Percentiles rank a stretch among this genome's conserved stretches.
Conservation (phyloP, 2,329 filamentous ascomycete species). For the Penicillium aurantiogriseum region DNA sequence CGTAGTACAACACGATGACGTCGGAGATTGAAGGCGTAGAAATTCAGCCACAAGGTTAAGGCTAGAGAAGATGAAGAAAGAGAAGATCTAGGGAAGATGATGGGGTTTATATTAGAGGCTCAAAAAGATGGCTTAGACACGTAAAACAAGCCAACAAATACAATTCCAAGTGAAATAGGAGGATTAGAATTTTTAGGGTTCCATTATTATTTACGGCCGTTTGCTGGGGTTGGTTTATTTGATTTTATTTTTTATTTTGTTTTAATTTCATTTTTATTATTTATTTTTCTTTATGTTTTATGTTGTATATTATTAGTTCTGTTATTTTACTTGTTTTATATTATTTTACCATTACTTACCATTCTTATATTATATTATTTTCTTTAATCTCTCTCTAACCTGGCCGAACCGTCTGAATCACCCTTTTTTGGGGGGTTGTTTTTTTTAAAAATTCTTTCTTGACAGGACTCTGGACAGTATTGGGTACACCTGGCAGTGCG, state of each 20-base stretch:
- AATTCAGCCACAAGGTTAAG: constrained; percentile 2
- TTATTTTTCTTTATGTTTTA: constrained; percentile 5
- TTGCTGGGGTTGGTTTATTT: constrained; percentile 18
- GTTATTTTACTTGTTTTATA: neutral
- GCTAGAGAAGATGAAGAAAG: constrained; percentile 8
- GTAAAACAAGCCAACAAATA: constrained; percentile 2
- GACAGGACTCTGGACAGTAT: neutral
- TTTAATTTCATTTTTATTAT: neutral
- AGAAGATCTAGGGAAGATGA: constrained; percentile 14
- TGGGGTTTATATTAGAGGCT: constrained; percentile 28
- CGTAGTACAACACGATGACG: constrained; percentile 13
- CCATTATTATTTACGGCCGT: constrained; percentile 23
- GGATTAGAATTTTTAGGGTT: constrained; percentile 24
- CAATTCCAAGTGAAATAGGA: constrained; percentile 15
- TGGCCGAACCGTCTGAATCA: neutral
- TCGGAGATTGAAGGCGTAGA: constrained; percentile 8
- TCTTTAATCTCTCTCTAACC: constrained; percentile 7
- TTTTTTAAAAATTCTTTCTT: neutral
- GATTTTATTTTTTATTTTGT: constrained; percentile 6
- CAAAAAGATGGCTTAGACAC: constrained; percentile 22
- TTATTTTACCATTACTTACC: neutral
- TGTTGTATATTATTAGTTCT: neutral
- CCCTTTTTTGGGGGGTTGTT: neutral
- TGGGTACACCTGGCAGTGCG: neutral
- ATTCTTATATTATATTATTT: neutral